Conservation (phyloP, 352 stramenopile genomes). For the Phytophthora syringae region DNA sequence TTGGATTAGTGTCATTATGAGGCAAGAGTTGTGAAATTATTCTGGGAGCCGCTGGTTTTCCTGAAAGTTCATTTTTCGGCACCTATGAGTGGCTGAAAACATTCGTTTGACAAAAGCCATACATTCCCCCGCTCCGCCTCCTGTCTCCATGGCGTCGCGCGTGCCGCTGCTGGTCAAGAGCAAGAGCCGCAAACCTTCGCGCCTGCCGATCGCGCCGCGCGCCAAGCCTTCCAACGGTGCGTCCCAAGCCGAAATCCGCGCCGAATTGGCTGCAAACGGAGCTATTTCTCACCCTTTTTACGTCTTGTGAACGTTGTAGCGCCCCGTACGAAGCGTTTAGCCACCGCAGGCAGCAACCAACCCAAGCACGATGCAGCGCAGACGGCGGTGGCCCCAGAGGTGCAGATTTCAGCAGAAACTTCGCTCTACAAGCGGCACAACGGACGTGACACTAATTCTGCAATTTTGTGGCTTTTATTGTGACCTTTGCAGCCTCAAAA, state of each 20-base stretch:
- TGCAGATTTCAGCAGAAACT: slow-evolving; percentile 8
- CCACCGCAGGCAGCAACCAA: slow-evolving; percentile 5
- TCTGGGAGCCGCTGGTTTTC: no score
- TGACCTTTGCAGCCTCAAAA: slow-evolving; percentile 9
- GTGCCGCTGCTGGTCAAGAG: slow-evolving; percentile 81
- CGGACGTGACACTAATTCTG: not conserved
- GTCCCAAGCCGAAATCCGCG: not conserved
- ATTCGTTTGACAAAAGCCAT: slow-evolving; percentile 31
- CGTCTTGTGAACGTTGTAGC: slow-evolving; percentile 17
- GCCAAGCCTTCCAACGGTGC: slow-evolving; percentile 72
- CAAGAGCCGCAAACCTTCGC: slow-evolving; percentile 74
- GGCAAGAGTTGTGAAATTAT: no score
- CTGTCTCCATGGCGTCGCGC: slow-evolving; percentile 56
- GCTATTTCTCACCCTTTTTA: slow-evolving; percentile 13
- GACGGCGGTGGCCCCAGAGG: slow-evolving; percentile 5
- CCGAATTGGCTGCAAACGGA: not conserved
- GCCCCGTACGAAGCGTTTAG: slow-evolving; percentile 34
- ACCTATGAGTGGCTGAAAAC: no score
- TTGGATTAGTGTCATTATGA: no score
- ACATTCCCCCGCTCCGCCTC: slow-evolving; percentile 21
- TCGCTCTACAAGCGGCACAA: not conserved
- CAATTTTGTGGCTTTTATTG: not conserved
- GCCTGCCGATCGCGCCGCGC: slow-evolving; percentile 69
- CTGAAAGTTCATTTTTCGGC: no score
- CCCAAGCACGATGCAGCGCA: not conserved